A percentile compares a stretch with the other conserved stretches of the same genome.
These are phyloP conservation scores for Ettlia oleoabundans DNA, from an alignment of 139 green algal species.

Conservation along the genomic window DNA sequence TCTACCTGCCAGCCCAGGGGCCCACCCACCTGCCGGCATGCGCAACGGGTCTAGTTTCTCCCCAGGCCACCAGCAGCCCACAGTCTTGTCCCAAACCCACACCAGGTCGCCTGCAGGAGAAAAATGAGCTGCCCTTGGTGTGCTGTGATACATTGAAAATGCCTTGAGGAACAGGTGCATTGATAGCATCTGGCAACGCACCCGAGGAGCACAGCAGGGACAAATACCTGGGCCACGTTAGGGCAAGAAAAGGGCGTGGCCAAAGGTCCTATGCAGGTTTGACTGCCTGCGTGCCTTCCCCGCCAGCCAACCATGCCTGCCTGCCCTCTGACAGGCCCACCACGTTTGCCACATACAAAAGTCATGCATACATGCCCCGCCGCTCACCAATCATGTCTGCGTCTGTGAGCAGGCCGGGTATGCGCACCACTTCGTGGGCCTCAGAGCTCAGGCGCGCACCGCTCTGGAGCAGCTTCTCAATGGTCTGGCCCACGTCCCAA, in stretches of 20 bases:
- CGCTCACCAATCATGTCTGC: conserved; percentile 50
- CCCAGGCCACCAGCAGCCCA: conserved; percentile 62
- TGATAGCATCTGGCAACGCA: too few species aligned
- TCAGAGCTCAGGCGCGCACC: conserved; percentile 24
- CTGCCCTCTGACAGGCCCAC: too few species aligned
- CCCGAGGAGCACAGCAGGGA: too few species aligned
- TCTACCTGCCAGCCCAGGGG: too few species aligned
- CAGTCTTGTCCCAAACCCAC: conserved; percentile 48
- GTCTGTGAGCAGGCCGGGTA: conserved; percentile 47
- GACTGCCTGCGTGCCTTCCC: too few species aligned
- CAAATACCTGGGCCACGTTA: too few species aligned
- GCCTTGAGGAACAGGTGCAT: too few species aligned
- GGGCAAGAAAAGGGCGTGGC: too few species aligned
- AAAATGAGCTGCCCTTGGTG: not conserved
- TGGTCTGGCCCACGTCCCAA: conserved; percentile 66
- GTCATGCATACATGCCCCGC: too few species aligned
- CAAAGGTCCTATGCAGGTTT: too few species aligned
- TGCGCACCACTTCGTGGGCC: conserved; percentile 31
- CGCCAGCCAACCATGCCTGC: not conserved
- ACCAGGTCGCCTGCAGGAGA: conserved; percentile 41
- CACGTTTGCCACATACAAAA: too few species aligned
- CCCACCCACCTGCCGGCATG: conserved; percentile 29
- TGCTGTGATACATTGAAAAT: too few species aligned
- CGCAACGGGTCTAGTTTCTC: conserved; percentile 68
- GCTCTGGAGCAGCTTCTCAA: conserved; percentile 55